phyloP scores from a whole-genome alignment of 1,284 basidiomycete species.

The Leccinum angustisporum region DNA sequence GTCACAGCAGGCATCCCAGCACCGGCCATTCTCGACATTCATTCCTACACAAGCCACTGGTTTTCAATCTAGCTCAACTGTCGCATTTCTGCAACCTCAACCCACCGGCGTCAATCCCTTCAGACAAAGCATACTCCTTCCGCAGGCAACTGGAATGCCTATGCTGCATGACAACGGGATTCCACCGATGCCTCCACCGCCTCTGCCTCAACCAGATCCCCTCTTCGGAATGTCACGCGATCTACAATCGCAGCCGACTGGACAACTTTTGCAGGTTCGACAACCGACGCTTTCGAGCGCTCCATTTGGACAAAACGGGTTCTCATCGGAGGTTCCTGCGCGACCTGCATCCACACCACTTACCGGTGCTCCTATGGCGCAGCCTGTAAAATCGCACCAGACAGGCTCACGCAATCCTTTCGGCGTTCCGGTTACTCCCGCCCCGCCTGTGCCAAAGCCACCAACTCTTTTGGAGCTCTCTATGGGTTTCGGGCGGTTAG shows the following conservation, averaged over 20 bases:
- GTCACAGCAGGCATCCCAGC: constrained; percentile 39
- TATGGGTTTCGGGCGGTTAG: constrained; percentile 42
- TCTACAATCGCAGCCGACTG: constrained; percentile 11
- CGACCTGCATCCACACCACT: constrained; percentile 73
- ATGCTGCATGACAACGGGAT: constrained; percentile 64
- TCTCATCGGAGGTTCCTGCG: constrained; percentile 39
- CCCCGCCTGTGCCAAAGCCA: constrained; percentile 69
- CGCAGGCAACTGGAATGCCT: constrained; percentile 74
- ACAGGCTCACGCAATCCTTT: constrained; percentile 97
- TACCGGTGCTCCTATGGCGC: constrained; percentile 44
- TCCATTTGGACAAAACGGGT: constrained; percentile 15
- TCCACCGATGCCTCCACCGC: constrained; percentile 10
- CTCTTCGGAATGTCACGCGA: constrained; percentile 14
- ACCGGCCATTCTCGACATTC: constrained; percentile 54
- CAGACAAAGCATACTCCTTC: constrained; percentile 43
- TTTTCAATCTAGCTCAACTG: constrained; percentile 7
- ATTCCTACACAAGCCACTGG: constrained; percentile 45
- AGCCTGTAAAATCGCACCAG: constrained; percentile 81
- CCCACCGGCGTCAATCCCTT: constrained; percentile 35
- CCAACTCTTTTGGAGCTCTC: constrained; percentile 84
- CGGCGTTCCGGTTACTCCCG: constrained; percentile 68
- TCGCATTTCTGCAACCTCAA: constrained; percentile 49
- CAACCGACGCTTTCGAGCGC: constrained; percentile 10
- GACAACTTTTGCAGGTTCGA: constrained; percentile 7
- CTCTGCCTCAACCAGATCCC: constrained; percentile 10